Conservation (phyloP, 306 rosid species). For the Benincasa hispida region DNA sequence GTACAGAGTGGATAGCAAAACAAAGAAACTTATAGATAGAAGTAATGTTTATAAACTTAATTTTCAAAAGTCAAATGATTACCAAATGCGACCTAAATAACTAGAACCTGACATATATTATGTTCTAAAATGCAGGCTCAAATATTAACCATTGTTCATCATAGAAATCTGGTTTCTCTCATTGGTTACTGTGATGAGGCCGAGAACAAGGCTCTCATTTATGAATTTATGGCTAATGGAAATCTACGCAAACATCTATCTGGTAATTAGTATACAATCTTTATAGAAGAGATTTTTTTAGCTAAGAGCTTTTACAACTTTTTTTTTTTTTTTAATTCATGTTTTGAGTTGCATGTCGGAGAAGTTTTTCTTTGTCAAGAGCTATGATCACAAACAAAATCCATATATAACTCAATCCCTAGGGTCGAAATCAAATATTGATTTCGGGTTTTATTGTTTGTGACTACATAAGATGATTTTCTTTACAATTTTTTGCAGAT, state of each 20-base stretch:
- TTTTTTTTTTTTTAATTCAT: no score
- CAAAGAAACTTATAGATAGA: no score
- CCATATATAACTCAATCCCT: not conserved
- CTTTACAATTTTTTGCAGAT: not conserved
- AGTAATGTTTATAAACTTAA: no score
- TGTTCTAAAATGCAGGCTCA: conserved; percentile 8
- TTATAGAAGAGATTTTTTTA: not conserved
- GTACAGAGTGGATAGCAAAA: no score
- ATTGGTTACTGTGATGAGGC: conserved; percentile 16
- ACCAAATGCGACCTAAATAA: no score
- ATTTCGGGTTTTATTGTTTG: not conserved
- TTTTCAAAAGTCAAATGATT: no score
- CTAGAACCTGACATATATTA: not conserved
- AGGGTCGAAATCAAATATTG: not conserved
- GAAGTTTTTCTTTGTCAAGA: not conserved
- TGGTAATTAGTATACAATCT: not conserved
- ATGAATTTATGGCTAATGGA: conserved; percentile 17
- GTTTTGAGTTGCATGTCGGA: no score
- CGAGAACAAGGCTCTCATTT: conserved; percentile 7
- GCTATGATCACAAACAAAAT: not conserved
- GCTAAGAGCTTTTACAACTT: no score
- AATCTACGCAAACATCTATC: conserved; percentile 7
- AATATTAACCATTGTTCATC: conserved; percentile 10
- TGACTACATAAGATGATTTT: not conserved
- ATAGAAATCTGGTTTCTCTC: conserved; percentile 17